Conservation (phyloP, 345 rosid species). For the Rhodomyrtus tomentosa region DNA sequence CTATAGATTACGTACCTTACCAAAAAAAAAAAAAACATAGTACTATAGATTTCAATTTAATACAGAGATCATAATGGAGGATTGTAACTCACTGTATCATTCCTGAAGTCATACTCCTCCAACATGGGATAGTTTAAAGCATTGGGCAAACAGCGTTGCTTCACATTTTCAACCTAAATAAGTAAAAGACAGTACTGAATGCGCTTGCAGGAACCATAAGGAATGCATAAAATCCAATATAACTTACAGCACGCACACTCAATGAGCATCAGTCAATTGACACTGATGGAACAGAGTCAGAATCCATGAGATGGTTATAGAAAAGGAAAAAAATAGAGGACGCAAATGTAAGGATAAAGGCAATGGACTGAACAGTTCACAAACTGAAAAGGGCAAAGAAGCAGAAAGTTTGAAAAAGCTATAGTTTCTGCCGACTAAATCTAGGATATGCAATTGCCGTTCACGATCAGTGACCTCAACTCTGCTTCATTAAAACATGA, state of each 20-base stretch:
- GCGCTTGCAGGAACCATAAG: neutral
- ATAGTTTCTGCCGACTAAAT: neutral
- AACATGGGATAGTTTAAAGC: conserved; percentile 96
- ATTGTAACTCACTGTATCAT: conserved; percentile 61
- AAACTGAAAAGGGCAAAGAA: neutral
- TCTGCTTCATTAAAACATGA: neutral
- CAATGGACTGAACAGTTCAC: neutral
- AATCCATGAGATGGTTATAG: neutral
- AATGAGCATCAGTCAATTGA: neutral
- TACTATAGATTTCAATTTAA: neutral
- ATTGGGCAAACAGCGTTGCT: conserved; percentile 97
- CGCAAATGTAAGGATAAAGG: neutral
- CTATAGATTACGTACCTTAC: too few relatives aligned
- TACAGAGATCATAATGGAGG: neutral
- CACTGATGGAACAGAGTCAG: neutral
- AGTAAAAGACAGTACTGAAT: neutral
- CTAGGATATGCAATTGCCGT: neutral
- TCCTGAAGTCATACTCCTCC: conserved; percentile 94
- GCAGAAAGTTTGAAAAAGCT: neutral
- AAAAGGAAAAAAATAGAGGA: neutral
- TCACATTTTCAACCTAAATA: conserved; percentile 85
- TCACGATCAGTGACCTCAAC: neutral
- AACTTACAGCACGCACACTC: neutral
- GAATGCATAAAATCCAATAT: neutral
- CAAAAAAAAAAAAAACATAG: too few relatives aligned